phyloP scores from a whole-genome alignment of 2,329 filamentous ascomycete species.

The Botrytis aclada region DNA sequence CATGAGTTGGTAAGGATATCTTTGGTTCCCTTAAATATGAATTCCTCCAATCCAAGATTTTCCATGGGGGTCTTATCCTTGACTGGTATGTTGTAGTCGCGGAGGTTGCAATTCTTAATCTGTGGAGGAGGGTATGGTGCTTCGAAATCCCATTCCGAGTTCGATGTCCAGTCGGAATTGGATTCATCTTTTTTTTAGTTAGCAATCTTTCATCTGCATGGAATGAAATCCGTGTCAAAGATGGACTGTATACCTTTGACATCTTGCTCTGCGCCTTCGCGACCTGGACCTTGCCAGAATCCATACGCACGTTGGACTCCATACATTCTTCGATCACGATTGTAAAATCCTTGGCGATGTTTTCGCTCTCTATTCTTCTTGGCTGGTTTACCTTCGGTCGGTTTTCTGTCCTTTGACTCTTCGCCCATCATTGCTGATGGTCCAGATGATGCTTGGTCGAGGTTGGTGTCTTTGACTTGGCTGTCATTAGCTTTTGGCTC shows the following conservation, averaged over 20 bases:
- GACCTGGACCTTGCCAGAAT: background rate
- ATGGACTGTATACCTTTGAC: background rate
- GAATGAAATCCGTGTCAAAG: background rate
- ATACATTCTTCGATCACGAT: background rate
- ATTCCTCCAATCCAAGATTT: background rate
- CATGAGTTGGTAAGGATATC: background rate
- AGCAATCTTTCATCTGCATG: accelerated
- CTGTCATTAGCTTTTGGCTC: background rate
- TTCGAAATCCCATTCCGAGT: background rate
- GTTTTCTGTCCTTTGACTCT: background rate
- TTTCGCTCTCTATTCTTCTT: background rate
- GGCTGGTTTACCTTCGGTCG: background rate
- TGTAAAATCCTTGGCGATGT: background rate
- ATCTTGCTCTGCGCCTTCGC: background rate
- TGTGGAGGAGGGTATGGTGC: background rate
- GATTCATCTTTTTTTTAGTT: background rate
- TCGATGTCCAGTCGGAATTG: background rate
- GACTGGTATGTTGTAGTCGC: background rate
- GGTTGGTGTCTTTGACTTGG: background rate
- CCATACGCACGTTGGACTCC: background rate
- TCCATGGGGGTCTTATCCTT: background rate
- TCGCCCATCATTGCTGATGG: background rate
- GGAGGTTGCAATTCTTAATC: background rate
- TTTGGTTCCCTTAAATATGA: background rate
- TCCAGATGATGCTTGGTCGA: background rate